phyloP scores from a whole-genome alignment of 2,329 filamentous ascomycete species.

The Parascedosporium putredinis region DNA sequence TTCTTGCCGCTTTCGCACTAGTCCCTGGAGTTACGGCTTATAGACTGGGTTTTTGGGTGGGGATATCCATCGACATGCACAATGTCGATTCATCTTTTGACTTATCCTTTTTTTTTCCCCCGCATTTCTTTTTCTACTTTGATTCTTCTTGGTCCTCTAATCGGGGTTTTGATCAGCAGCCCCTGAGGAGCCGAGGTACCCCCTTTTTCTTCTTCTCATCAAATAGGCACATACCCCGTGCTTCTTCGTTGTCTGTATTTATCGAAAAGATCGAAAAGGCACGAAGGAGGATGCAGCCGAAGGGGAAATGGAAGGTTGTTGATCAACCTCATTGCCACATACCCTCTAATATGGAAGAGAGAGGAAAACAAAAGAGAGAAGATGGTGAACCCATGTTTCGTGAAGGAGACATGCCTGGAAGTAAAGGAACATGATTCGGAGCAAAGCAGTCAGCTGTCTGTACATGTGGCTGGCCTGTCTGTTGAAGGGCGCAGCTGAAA shows the following conservation, averaged over 20 bases:
- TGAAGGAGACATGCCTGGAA: neutral
- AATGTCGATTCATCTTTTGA: slow-evolving; percentile 2
- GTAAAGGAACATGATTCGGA: neutral
- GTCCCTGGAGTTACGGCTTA: neutral
- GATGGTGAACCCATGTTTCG: neutral
- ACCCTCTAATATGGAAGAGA: neutral
- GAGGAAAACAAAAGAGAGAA: neutral
- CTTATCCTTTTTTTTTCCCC: neutral
- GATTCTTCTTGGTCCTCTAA: too few relatives aligned
- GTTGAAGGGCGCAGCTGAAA: neutral
- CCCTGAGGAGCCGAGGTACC: too few relatives aligned
- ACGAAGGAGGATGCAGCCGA: too few relatives aligned
- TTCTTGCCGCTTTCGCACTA: neutral
- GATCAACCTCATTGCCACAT: neutral
- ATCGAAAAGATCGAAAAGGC: too few relatives aligned
- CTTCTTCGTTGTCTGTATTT: too few relatives aligned
- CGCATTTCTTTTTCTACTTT: neutral
- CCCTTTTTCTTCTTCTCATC: slow-evolving; percentile 2
- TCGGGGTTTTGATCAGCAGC: too few relatives aligned
- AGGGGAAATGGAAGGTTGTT: neutral
- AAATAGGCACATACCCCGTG: too few relatives aligned
- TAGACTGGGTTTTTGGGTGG: slow-evolving; percentile 4
- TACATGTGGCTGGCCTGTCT: neutral
- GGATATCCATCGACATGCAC: slow-evolving; percentile 3
- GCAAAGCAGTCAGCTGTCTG: neutral